A percentile compares a stretch with the other conserved stretches of the same genome.
These are phyloP conservation scores for Fusarium sp. DNA, from an alignment of 2,329 filamentous ascomycete genomes.

Conservation along the genomic window DNA sequence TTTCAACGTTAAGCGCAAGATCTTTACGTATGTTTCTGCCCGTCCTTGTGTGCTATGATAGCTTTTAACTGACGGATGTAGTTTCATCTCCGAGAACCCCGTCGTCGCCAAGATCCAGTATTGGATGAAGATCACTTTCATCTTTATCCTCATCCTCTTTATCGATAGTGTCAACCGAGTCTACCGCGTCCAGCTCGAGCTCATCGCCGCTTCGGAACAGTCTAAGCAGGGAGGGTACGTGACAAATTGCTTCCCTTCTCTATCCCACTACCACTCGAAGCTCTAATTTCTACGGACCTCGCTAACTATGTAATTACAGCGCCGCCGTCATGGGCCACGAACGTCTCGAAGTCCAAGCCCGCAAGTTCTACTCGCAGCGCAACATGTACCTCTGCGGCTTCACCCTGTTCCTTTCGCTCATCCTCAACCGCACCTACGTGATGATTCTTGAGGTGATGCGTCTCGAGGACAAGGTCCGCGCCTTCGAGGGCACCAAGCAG, in stretches of 20 bases:
- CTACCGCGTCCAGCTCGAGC: conserved; percentile 94
- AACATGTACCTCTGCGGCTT: conserved; percentile 99
- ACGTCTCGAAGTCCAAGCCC: conserved; percentile 97
- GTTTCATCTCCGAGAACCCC: conserved; percentile 92
- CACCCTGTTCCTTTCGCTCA: conserved; percentile 97
- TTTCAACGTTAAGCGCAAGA: conserved; percentile 84
- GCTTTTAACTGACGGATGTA: conserved; percentile 48
- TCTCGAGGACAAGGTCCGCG: conserved; percentile 91
- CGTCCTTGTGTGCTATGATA: not conserved
- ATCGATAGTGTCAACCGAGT: conserved; percentile 96
- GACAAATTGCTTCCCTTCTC: not conserved
- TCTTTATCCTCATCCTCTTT: conserved; percentile 98
- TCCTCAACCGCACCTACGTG: conserved; percentile 98
- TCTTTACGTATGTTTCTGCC: conserved; percentile 74
- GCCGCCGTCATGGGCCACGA: conserved; percentile 87
- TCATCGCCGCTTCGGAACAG: conserved; percentile 77
- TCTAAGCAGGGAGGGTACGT: conserved; percentile 60
- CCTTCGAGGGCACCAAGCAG: conserved; percentile 72
- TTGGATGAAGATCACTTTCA: conserved; percentile 98
- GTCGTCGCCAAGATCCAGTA: conserved; percentile 93
- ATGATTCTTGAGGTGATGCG: conserved; percentile 94
- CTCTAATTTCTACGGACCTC: conserved; percentile 5
- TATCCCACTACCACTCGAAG: not conserved
- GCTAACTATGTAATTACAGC: conserved; percentile 48
- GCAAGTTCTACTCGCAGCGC: conserved; percentile 99